Conservation (phyloP, 2,329 filamentous ascomycete genomes). For the Colletotrichum abscissum region DNA sequence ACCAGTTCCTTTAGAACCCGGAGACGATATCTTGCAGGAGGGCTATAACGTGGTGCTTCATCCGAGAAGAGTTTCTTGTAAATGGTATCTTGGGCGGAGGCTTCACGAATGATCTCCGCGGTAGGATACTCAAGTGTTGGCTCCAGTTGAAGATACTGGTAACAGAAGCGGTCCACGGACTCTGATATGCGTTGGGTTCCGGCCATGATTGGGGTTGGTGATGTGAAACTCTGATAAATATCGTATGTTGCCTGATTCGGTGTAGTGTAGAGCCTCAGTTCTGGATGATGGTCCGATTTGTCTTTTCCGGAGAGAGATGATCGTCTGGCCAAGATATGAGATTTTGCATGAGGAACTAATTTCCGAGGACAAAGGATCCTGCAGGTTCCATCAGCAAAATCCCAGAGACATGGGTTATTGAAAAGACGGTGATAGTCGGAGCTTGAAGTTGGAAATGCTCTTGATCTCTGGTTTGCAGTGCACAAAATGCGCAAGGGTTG, state of each 20-base stretch:
- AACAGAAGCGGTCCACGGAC: slow-evolving; percentile 65
- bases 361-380: too few species aligned
- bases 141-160: slow-evolving; percentile 85
- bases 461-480: background rate
- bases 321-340: too few species aligned
- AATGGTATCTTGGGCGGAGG: slow-evolving; percentile 73
- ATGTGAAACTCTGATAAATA: background rate
- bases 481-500: background rate
- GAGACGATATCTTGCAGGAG: slow-evolving; percentile 76
- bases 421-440: background rate
- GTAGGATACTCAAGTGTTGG: slow-evolving; percentile 72
- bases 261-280: background rate
- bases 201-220: background rate
- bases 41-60: slow-evolving; percentile 63
- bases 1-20: slow-evolving; percentile 80
- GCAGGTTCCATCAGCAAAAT: background rate
- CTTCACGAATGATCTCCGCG: slow-evolving; percentile 65
- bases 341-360: too few species aligned
- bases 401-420: background rate
- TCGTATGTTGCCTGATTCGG: slow-evolving; percentile 11
- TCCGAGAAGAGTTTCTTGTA: slow-evolving; percentile 75
- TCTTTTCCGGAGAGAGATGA: too few species aligned
- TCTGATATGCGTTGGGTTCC: background rate
- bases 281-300: background rate
- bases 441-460: background rate